phyloP scores from a whole-genome alignment of 352 stramenopile genomes.

The Phytopythium helicoides region DNA sequence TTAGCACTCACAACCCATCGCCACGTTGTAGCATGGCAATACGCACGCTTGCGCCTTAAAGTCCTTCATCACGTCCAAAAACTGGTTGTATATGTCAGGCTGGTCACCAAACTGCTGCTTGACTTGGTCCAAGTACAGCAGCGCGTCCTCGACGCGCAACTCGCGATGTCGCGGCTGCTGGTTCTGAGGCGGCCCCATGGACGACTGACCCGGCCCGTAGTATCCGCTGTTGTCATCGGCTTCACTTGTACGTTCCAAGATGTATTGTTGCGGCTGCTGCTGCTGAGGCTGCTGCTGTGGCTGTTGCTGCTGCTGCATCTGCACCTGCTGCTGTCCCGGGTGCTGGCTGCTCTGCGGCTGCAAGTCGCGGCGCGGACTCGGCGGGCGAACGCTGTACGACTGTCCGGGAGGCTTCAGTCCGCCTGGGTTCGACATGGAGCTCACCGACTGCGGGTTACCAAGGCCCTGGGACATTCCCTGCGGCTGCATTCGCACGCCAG shows the following conservation, averaged over 20 bases:
- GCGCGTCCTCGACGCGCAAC: conserved; percentile 96
- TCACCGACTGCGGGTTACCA: conserved; percentile 23
- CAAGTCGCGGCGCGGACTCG: conserved; percentile 38
- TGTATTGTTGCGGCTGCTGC: conserved; percentile 38
- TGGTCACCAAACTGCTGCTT: conserved; percentile 99
- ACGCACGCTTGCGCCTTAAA: conserved; percentile 95
- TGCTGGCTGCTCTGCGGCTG: conserved; percentile 33
- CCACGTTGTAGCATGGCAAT: background rate
- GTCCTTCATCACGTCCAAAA: conserved; percentile 99
- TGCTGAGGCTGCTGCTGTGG: conserved; percentile 7
- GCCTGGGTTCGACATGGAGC: conserved; percentile 28
- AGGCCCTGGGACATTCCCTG: conserved; percentile 47
- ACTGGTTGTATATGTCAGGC: conserved; percentile 99
- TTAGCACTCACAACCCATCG: background rate
- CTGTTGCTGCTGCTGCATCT: conserved; percentile 34
- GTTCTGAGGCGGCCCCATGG: conserved; percentile 25
- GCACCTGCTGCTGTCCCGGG: conserved; percentile 34
- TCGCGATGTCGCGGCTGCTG: conserved; percentile 61
- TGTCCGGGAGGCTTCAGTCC: conserved; percentile 27
- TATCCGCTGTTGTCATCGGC: conserved; percentile 30
- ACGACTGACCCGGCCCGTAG: conserved; percentile 25
- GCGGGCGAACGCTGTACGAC: conserved; percentile 34
- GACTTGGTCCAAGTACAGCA: conserved; percentile 99
- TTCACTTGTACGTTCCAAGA: conserved; percentile 53
- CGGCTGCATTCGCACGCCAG: conserved; percentile 49